Base-by-base conservation (phyloP, 2,329 filamentous ascomycete species). In the Gaeumannomyces tritici region DNA sequence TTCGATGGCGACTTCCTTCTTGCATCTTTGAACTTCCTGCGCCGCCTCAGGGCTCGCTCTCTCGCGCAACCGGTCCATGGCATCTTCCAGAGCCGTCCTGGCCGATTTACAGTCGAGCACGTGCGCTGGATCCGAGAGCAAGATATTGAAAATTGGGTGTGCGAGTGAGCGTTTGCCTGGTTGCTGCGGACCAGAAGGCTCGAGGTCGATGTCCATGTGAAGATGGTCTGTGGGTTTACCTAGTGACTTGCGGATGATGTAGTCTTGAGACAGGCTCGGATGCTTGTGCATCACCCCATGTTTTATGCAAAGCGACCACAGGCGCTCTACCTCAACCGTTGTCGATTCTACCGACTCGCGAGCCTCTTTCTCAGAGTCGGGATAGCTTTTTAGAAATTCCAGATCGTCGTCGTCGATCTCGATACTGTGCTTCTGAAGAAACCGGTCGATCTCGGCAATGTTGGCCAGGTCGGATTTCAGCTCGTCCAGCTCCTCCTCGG, bases 61-160 rank as follows among this genome's bases (percentile, higher is more conserved):
- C 51, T 9, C 28, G 12, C 31, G 56, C 42, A 8, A 15, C 21
- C 12, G 18, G 15, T 12, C 68, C 24, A 74, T 66, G 1, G 78
- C 77, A 21, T 69, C 70, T 61, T 70, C 72, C 15, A 83, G 69
- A 4, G 78, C 79, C 11, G 70, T 69, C n/a, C 73, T 64, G 1
- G 78, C 71, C 0, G 79, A 79, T 27, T 71, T 69, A 0, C 63
- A 59, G 27, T 73, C 68, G 33, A 83, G 67, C 0, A 81, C 63
- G 61, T 83, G 75, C 27, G 76, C 73, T 1, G 80, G 80, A 57
- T 79, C 79, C 8, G 79, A 78, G n/a, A 83, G 71, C 9, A 84
- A 71, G 29, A 77, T 70, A 9, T 78, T 72, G 61, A 82, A 82
- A 11, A 68, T 66, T 9, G 73, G 67, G 65, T 81, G 76, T 9